Evolutionary conservation across 768 basidiomycete genomes (phyloP).

Genomic region (Strobilomyces confusus): DNA sequence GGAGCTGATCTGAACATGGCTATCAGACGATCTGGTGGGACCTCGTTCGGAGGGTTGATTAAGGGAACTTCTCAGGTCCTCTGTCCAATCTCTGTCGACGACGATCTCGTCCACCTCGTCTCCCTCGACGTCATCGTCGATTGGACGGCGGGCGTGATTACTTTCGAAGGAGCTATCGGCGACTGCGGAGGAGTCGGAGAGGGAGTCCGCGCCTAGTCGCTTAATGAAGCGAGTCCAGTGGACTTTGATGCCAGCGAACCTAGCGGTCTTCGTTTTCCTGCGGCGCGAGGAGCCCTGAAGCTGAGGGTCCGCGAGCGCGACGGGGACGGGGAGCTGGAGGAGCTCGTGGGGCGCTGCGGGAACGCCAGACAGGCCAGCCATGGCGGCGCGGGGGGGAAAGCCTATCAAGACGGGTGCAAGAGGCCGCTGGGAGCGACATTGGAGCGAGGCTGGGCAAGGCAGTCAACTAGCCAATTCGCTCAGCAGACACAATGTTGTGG

Average conservation of each 20-base stretch:
- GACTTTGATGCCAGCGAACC: slow-evolving; percentile 36
- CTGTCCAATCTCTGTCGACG: slow-evolving; percentile 68
- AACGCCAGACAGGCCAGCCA: not conserved
- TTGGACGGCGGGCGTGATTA: slow-evolving; percentile 28
- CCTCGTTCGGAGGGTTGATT: slow-evolving; percentile 50
- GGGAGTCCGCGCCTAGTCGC: slow-evolving; percentile 54
- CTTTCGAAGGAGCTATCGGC: slow-evolving; percentile 47
- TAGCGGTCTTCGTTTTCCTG: slow-evolving; percentile 36
- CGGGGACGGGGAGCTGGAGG: slow-evolving; percentile 41
- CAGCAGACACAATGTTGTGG: not conserved
- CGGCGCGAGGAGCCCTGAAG: slow-evolving; percentile 18
- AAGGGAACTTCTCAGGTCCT: slow-evolving; percentile 51
- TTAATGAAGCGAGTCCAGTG: slow-evolving; percentile 52
- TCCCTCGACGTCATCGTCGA: slow-evolving; percentile 30
- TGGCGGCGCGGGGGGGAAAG: slow-evolving; percentile 4
- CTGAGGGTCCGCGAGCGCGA: slow-evolving; percentile 28
- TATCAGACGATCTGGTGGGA: slow-evolving; percentile 49
- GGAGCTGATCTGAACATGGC: slow-evolving; percentile 32
- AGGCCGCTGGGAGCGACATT: not conserved
- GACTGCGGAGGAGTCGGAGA: slow-evolving; percentile 50
- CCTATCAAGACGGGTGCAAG: not conserved
- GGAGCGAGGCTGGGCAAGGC: slow-evolving; percentile 1
- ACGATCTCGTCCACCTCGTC: slow-evolving; percentile 66
- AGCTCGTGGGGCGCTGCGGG: slow-evolving; percentile 10
- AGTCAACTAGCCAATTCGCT: slow-evolving; percentile 7